These are phyloP conservation scores for Globisporangium splendens DNA, from an alignment of 352 stramenopile species.

Conservation along the genomic window DNA sequence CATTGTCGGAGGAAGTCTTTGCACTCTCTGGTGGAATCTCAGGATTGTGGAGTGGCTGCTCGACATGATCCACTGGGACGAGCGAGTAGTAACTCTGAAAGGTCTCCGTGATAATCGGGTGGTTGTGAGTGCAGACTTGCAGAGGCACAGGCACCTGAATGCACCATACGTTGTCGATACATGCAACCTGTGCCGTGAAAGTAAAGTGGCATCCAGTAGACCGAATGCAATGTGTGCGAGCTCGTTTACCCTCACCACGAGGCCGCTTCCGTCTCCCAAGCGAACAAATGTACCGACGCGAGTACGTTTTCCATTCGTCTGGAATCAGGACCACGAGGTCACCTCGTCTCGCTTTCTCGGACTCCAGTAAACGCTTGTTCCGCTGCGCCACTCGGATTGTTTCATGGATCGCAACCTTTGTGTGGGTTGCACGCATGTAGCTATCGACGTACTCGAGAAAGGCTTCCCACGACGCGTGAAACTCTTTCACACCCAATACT, in stretches of 20 bases:
- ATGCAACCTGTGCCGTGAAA: not conserved
- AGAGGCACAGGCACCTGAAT: not conserved
- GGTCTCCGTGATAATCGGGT: not conserved
- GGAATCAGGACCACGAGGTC: not conserved
- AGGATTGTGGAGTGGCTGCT: not conserved
- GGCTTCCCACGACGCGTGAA: not conserved
- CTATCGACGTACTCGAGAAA: not conserved
- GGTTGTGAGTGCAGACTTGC: not conserved
- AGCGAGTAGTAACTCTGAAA: not conserved
- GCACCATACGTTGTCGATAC: not conserved
- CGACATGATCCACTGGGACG: not conserved
- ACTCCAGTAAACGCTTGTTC: not conserved
- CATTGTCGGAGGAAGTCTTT: too few species aligned
- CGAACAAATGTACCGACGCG: not conserved
- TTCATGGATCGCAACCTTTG: not conserved
- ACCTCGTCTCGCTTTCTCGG: not conserved
- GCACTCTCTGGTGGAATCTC: not conserved
- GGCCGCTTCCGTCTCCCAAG: not conserved
- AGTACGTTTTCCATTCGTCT: not conserved
- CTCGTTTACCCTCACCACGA: not conserved
- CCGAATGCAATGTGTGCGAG: not conserved
- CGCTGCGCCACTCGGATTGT: not conserved
- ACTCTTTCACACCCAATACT: not conserved
- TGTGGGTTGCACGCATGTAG: not conserved
- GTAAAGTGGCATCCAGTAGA: not conserved